Evolutionary conservation across 306 rosid species (phyloP).

Genomic region (Potentilla sterilis): DNA sequence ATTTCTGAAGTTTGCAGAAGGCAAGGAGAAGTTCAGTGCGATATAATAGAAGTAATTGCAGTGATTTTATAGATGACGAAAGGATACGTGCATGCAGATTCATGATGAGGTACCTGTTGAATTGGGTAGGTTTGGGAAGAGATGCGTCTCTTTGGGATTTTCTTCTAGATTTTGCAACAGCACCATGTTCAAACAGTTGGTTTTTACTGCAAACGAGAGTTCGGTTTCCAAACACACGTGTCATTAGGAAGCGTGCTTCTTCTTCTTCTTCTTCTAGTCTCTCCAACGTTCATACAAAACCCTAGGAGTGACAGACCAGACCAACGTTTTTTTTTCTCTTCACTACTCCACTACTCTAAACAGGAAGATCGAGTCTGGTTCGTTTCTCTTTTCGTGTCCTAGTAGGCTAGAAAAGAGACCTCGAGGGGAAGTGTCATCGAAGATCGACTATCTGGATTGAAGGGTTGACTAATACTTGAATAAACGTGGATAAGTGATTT

Average conservation of each 20-base stretch:
- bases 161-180: not conserved
- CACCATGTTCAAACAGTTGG: not conserved
- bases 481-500: too few relatives aligned
- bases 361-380: not conserved
- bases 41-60: not conserved
- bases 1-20: not conserved
- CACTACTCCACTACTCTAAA: too few relatives aligned
- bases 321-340: not conserved
- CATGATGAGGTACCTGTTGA: conserved; percentile 10
- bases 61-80: not conserved
- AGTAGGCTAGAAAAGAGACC: not conserved
- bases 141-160: not conserved
- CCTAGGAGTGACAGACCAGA: not conserved
- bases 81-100: not conserved
- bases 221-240: not conserved
- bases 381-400: not conserved
- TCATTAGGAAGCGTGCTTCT: not conserved
- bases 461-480: too few relatives aligned
- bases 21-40: not conserved
- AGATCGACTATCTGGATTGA: too few relatives aligned
- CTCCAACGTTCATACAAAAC: not conserved
- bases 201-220: not conserved
- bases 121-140: not conserved
- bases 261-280: not conserved
- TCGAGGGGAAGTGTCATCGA: too few relatives aligned